Percentiles rank a stretch among this genome's conserved stretches.
phyloP scores from a whole-genome alignment of 352 stramenopile genomes.

The Saprolegnia diclina region DNA sequence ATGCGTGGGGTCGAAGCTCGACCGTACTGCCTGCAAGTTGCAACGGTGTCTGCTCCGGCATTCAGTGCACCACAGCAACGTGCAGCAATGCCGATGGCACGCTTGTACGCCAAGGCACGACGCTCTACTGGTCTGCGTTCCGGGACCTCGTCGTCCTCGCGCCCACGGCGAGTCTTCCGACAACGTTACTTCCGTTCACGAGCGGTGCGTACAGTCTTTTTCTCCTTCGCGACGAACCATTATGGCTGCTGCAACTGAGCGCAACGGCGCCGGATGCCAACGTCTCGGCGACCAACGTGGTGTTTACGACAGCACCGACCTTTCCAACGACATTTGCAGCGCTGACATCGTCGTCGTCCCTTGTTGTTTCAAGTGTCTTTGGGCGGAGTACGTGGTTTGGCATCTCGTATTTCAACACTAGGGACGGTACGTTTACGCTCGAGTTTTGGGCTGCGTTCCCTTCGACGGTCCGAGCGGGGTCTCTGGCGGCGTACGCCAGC shows the following conservation, averaged over 20 bases:
- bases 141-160: constrained; percentile 45
- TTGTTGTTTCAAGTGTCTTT: constrained; percentile 4
- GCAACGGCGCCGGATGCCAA: constrained; percentile 25
- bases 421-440: constrained; percentile 40
- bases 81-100: constrained; percentile 5
- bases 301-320: constrained; percentile 22
- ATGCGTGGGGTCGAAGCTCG: constrained; percentile 1
- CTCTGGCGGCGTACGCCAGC: background rate
- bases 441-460: constrained; percentile 52
- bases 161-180: constrained; percentile 37
- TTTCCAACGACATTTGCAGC: constrained; percentile 28
- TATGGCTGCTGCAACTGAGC: constrained; percentile 53
- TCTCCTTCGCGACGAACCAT: constrained; percentile 58
- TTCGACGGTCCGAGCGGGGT: background rate
- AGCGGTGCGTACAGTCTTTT: constrained; percentile 45
- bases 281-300: constrained; percentile 28
- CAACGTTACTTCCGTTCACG: constrained; percentile 40
- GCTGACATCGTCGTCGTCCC: constrained; percentile 34
- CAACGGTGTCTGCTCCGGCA: background rate
- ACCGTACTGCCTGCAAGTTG: constrained; percentile 6
- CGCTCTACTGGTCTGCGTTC: constrained; percentile 47
- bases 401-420: constrained; percentile 6
- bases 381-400: constrained; percentile 21
- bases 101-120: background rate
- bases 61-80: constrained; percentile 1